These are phyloP conservation scores for Kitagawia praeruptora DNA, from an alignment of 129 eudicot genomes.

Conservation along the genomic window DNA sequence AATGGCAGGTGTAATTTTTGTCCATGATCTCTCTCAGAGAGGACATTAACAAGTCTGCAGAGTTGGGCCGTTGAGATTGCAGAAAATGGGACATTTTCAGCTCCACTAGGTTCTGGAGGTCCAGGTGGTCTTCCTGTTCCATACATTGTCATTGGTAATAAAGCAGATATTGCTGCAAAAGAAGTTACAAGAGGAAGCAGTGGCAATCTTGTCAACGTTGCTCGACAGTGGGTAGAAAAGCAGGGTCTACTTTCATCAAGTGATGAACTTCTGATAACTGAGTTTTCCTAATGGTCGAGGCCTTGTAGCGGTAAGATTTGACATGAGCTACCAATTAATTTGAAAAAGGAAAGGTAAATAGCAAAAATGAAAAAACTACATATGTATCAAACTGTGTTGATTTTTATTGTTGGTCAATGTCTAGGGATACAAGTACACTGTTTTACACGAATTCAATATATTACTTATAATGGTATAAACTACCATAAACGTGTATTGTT, in stretches of 20 bases:
- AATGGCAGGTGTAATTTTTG: slow-evolving; percentile 78
- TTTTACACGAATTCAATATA: too few relatives aligned
- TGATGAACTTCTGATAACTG: slow-evolving; percentile 81
- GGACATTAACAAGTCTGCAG: slow-evolving; percentile 82
- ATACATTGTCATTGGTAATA: slow-evolving; percentile 85
- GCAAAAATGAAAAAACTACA: too few relatives aligned
- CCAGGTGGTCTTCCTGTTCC: slow-evolving; percentile 99
- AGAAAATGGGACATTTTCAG: slow-evolving; percentile 78
- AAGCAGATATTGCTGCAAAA: slow-evolving; percentile 90
- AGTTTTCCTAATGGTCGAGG: too few relatives aligned
- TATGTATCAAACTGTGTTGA: too few relatives aligned
- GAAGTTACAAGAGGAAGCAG: slow-evolving; percentile 84
- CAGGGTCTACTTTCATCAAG: slow-evolving; percentile 88
- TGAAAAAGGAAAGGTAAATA: too few relatives aligned
- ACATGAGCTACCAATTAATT: too few relatives aligned
- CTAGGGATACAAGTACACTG: too few relatives aligned
- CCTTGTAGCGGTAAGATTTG: too few relatives aligned
- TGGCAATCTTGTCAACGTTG: slow-evolving; percentile 94
- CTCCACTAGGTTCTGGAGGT: slow-evolving; percentile 80
- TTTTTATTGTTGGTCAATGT: too few relatives aligned
- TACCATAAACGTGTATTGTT: too few relatives aligned
- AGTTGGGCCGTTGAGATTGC: slow-evolving; percentile 94
- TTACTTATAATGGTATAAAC: too few relatives aligned
- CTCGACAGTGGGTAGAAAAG: slow-evolving; percentile 92
- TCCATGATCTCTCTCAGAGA: slow-evolving; percentile 86